Conservation (phyloP, 192 early-diverging fungal genomes). For the Bifiguratus adelaidae region DNA sequence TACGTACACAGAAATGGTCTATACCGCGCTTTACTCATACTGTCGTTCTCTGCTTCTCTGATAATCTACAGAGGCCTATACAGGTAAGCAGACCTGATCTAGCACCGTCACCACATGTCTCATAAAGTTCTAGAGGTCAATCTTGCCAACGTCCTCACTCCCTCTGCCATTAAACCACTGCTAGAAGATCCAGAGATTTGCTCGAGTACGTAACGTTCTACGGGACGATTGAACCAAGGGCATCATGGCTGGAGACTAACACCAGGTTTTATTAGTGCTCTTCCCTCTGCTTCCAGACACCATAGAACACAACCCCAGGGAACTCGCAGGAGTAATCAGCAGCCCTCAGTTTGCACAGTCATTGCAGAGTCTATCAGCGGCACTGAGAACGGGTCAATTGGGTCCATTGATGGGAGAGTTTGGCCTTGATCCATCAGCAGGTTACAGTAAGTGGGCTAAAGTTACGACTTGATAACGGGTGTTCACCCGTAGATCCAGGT, state of each 20-base stretch:
- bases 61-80: no score
- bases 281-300: conserved; percentile 35
- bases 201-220: not conserved
- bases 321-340: conserved; percentile 30
- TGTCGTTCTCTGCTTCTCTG: no score
- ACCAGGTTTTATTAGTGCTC: conserved; percentile 13
- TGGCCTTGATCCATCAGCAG: conserved; percentile 35
- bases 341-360: conserved; percentile 39
- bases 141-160: conserved; percentile 22
- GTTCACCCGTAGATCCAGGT: conserved; percentile 9
- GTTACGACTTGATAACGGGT: not conserved
- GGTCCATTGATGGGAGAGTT: conserved; percentile 35
- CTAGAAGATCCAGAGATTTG: conserved; percentile 26
- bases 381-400: conserved; percentile 38
- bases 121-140: conserved; percentile 23
- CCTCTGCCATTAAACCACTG: conserved; percentile 22
- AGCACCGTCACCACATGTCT: no score
- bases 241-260: no score
- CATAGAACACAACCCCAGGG: conserved; percentile 25
- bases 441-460: conserved; percentile 15
- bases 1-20: not conserved
- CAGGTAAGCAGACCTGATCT: no score
- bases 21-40: not conserved
- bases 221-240: no score
- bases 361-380: conserved; percentile 31